Conservation (phyloP, 2,329 filamentous ascomycete genomes). For the Diaporthe batatas region DNA sequence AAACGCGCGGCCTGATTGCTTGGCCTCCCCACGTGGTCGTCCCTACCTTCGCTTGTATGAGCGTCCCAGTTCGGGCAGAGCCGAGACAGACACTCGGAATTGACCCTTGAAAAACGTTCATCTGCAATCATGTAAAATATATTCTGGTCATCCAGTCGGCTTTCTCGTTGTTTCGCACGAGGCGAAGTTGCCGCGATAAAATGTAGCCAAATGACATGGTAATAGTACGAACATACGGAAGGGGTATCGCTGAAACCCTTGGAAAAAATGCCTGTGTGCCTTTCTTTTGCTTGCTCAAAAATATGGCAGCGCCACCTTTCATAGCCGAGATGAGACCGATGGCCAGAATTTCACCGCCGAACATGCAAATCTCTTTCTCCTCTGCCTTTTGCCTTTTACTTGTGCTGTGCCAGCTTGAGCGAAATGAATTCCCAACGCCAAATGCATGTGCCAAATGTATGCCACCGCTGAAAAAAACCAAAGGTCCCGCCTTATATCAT, state of each 20-base stretch:
- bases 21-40: neutral
- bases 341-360: constrained; percentile 1
- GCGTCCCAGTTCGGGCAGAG: neutral
- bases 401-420: constrained; percentile 26
- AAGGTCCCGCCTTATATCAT: constrained; percentile 36
- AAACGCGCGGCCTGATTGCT: neutral
- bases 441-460: constrained; percentile 11
- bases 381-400: neutral
- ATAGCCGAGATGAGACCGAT: neutral
- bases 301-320: neutral
- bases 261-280: constrained; percentile 17
- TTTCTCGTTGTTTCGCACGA: neutral
- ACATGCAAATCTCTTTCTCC: constrained; percentile 23
- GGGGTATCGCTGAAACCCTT: constrained; percentile 30
- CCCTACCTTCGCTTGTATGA: neutral
- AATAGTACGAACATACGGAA: constrained; percentile 10
- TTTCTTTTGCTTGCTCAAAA: constrained; percentile 13
- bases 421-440: constrained; percentile 31
- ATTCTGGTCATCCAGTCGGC: neutral
- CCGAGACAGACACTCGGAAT: neutral
- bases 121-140: neutral
- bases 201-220: constrained; percentile 12
- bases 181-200: neutral
- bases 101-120: neutral
- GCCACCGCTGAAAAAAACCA: constrained; percentile 5